Conservation (phyloP, 371 early-diverging fungal species). For the Blakeslea trispora region DNA sequence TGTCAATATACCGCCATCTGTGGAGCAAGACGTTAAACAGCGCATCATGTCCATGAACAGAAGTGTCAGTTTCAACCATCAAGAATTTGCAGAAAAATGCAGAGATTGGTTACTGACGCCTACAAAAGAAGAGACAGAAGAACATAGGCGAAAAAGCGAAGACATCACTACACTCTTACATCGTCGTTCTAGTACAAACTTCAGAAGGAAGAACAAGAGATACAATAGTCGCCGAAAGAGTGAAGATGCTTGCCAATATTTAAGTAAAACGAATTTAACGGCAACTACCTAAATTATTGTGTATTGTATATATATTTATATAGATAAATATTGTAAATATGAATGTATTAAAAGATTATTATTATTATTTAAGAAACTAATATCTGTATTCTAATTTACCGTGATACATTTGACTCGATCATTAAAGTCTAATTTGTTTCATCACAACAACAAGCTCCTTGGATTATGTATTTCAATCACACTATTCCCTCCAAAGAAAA, state of each 20-base stretch:
- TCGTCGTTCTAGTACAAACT: not conserved
- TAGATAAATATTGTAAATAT: too few relatives aligned
- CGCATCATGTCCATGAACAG: not conserved
- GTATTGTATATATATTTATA: too few relatives aligned
- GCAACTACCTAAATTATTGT: too few relatives aligned
- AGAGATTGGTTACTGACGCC: not conserved
- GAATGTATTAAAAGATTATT: too few relatives aligned
- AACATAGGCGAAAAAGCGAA: not conserved
- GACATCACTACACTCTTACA: not conserved
- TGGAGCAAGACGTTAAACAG: not conserved
- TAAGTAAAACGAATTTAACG: too few relatives aligned
- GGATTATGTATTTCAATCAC: too few relatives aligned
- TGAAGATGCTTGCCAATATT: not conserved
- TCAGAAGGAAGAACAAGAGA: not conserved
- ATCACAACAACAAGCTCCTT: too few relatives aligned
- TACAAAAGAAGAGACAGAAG: slow-evolving; percentile 1
- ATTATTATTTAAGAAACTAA: too few relatives aligned
- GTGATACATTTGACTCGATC: too few relatives aligned
- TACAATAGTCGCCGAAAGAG: not conserved
- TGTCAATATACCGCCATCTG: slow-evolving; percentile 31
- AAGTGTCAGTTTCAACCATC: not conserved
- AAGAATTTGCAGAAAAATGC: not conserved
- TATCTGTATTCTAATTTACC: too few relatives aligned
- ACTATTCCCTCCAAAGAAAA: too few relatives aligned
- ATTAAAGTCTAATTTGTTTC: too few relatives aligned